Evolutionary conservation across 176 grass and related monocot species (phyloP).

Genomic region (Secale cereale): DNA sequence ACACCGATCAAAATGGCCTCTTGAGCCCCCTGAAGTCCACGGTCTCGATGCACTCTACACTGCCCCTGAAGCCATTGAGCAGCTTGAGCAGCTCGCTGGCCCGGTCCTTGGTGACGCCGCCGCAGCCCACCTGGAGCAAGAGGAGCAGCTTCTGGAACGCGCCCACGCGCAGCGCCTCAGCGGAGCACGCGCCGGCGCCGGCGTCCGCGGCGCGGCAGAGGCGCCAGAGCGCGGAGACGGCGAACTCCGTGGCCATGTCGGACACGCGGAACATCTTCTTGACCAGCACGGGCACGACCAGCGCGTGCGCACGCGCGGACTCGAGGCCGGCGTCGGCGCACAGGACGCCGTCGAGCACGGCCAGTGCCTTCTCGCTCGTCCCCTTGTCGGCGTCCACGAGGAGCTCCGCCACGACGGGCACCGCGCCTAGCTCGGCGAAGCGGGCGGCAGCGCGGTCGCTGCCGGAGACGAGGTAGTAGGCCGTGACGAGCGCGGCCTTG

Average conservation of each 20-base stretch:
- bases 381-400: constrained; percentile 76
- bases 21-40: constrained; percentile 79
- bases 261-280: constrained; percentile 93
- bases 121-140: constrained; percentile 84
- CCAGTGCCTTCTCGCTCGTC: constrained; percentile 69
- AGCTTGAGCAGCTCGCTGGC: constrained; percentile 79
- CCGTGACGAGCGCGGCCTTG: constrained; percentile 64
- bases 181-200: constrained; percentile 29
- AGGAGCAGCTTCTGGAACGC: constrained; percentile 94
- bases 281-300: constrained; percentile 67
- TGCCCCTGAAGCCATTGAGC: constrained; percentile 50
- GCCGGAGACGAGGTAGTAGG: constrained; percentile 52
- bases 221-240: constrained; percentile 86
- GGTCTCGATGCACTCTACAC: constrained; percentile 77
- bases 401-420: constrained; percentile 39
- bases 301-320: constrained; percentile 40
- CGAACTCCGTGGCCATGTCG: constrained; percentile 91
- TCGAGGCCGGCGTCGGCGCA: constrained; percentile 38
- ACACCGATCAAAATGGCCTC: constrained; percentile 50
- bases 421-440: constrained; percentile 29
- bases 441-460: constrained; percentile 20
- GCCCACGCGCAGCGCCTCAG: constrained; percentile 69
- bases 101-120: constrained; percentile 72
- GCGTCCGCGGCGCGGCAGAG: constrained; percentile 47
- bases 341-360: constrained; percentile 44